Percentiles rank a stretch among this genome's conserved stretches.
Evolutionary conservation across 805 yeast genomes (phyloP).

Genomic region (Naumovozyma castellii): DNA sequence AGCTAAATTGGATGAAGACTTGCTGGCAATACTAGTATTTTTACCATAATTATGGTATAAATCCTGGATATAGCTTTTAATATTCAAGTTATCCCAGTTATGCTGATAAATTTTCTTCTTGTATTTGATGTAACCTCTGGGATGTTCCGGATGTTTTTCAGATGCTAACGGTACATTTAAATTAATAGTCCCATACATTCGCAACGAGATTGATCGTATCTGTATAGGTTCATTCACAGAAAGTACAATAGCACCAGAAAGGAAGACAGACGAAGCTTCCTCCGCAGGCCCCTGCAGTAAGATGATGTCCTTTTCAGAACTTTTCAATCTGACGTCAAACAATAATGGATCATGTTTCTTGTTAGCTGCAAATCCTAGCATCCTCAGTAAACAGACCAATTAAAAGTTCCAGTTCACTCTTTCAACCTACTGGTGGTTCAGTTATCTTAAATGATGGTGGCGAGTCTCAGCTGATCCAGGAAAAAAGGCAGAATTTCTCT

Average conservation of each 20-base stretch:
- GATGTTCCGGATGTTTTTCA: neutral
- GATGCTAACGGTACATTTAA: constrained; percentile 43
- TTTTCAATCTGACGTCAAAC: constrained; percentile 49
- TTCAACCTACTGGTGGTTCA: too few relatives aligned
- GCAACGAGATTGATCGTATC: constrained; percentile 53
- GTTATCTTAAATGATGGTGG: too few relatives aligned
- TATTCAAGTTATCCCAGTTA: constrained; percentile 62
- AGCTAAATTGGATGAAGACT: constrained; percentile 6
- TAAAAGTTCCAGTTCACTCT: too few relatives aligned
- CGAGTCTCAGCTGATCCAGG: too few relatives aligned
- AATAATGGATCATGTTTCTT: constrained; percentile 7
- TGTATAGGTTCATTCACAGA: constrained; percentile 67
- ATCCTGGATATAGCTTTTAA: constrained; percentile 34
- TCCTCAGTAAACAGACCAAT: too few relatives aligned
- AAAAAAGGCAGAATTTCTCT: too few relatives aligned
- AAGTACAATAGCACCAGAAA: constrained; percentile 71
- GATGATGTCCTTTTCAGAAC: constrained; percentile 68
- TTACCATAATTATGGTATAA: constrained; percentile 20
- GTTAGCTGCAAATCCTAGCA: neutral
- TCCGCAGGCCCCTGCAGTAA: constrained; percentile 69
- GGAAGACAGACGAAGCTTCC: constrained; percentile 66
- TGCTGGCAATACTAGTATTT: constrained; percentile 11
- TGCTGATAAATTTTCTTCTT: constrained; percentile 65
- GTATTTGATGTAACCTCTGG: constrained; percentile 27
- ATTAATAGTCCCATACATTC: constrained; percentile 57